Base-by-base conservation (phyloP, 345 rosid species). In the Eucalyptus urophylla region DNA sequence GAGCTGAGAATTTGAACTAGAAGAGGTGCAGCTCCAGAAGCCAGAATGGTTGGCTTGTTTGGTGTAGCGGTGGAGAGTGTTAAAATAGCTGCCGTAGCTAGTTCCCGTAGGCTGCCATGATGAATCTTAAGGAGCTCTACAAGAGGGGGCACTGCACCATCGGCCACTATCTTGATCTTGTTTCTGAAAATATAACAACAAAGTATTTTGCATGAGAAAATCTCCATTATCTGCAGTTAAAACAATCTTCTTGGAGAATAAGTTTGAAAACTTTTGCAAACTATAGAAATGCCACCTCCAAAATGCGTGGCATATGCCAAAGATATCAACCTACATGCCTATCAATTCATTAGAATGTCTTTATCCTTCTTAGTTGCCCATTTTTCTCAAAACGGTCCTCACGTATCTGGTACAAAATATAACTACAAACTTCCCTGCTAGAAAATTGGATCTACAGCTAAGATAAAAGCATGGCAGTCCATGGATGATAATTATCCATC, bases 11-110 rank as follows among this genome's bases (percentile, higher is more conserved):
- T 94, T 94, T 95, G 95, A 88, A 95, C 94, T 88, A 96, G 92
- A 88, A 93, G 92, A 40, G 94, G 96, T 80, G 95, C 92, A 86
- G 92, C 96, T 91, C 96, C 98, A 51, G 95, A 92, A 60, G 93
- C 93, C 80, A 91, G 94, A 80, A 96, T 96, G 49, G 89, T 90
- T 33, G 95, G 89, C 91, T 95, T 95, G 91, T 96, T 96, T 54
- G 97, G 93, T 87, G 93, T 92, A 47, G 97, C 96, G 44, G 96
- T 96, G 5, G 98, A 96, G 89, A 96, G 96, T 51, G 98, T 95
- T 91, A 95, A 91, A 90, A 95, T 91, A 43, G 96, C 97, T 45
- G 97, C 97, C n/a, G 97, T 91, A 5, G 96, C 97, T 54, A 95
- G 89, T 92, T 96, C 98, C 53, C 96, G 88, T 56, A 96, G 90